A percentile compares a stretch with the other conserved stretches of the same genome.
phyloP scores from a whole-genome alignment of 352 stramenopile genomes.

The Globisporangium emineosum region DNA sequence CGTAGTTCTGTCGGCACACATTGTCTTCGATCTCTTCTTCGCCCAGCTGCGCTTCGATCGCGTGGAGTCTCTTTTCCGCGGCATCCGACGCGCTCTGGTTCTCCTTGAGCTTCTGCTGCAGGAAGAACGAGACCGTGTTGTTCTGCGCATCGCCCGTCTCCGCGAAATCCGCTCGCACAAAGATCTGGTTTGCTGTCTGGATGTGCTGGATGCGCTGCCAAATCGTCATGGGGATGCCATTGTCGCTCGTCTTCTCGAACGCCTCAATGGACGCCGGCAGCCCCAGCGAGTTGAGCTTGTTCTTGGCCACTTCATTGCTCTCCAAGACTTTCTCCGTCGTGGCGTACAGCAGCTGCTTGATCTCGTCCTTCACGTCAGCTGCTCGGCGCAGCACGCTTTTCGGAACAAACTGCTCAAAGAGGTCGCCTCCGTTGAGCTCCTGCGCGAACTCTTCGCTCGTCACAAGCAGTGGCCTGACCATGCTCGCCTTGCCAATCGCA shows the following conservation, averaged over 20 bases:
- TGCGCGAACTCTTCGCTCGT: constrained; percentile 48
- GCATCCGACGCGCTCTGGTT: constrained; percentile 48
- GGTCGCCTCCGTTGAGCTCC: constrained; percentile 51
- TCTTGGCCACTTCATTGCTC: constrained; percentile 48
- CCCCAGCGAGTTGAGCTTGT: constrained; percentile 50
- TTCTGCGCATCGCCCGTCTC: constrained; percentile 5
- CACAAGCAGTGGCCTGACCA: constrained; percentile 58
- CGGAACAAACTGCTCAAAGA: constrained; percentile 72
- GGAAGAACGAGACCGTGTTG: constrained; percentile 32
- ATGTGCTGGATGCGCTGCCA: constrained; percentile 60
- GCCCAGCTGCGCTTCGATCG: constrained; percentile 47
- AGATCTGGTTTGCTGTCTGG: constrained; percentile 23
- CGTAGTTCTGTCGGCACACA: constrained; percentile 66
- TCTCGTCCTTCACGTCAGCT: constrained; percentile 44
- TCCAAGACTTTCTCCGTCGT: constrained; percentile 41
- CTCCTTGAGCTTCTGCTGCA: constrained; percentile 47
- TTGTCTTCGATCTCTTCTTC: constrained; percentile 71
- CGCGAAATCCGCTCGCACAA: constrained; percentile 16
- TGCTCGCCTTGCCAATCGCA: constrained; percentile 54
- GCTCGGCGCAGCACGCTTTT: constrained; percentile 47
- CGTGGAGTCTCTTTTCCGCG: constrained; percentile 56
- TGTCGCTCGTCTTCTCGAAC: constrained; percentile 61
- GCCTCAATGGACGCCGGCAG: constrained; percentile 78
- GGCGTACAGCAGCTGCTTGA: constrained; percentile 38
- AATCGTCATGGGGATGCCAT: constrained; percentile 48